Evolutionary conservation across 2,329 filamentous ascomycete genomes (phyloP).

Genomic region (Apiospora rasikravindrae): DNA sequence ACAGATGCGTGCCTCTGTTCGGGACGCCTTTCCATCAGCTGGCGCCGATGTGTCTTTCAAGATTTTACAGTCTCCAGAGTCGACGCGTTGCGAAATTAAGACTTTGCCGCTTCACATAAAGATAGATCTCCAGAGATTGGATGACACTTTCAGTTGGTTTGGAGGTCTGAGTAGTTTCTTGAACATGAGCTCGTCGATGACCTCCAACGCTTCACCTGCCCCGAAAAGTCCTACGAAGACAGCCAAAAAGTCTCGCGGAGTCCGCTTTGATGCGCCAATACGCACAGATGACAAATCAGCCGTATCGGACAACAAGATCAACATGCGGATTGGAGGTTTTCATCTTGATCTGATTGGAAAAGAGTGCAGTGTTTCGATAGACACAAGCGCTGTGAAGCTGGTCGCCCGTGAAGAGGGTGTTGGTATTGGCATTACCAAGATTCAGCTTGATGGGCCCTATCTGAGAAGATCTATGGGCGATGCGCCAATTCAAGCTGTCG

Average conservation of each 20-base stretch:
- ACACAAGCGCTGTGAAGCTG: constrained; percentile 82
- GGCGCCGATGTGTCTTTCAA: constrained; percentile 64
- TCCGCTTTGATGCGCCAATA: constrained; percentile 62
- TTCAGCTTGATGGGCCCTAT: constrained; percentile 76
- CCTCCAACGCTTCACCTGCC: constrained; percentile 67
- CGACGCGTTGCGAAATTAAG: constrained; percentile 65
- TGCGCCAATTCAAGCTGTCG: constrained; percentile 65
- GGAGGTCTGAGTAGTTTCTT: constrained; percentile 91
- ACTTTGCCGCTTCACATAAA: constrained; percentile 79
- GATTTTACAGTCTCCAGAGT: constrained; percentile 50
- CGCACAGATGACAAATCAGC: constrained; percentile 53
- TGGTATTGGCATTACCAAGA: constrained; percentile 74
- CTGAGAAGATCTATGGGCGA: constrained; percentile 56
- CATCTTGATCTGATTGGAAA: constrained; percentile 78
- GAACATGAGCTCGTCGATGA: constrained; percentile 84
- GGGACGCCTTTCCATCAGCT: constrained; percentile 61
- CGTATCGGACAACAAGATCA: constrained; percentile 68
- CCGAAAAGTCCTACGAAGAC: constrained; percentile 43
- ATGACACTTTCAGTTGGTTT: constrained; percentile 87
- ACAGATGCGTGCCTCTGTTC: constrained; percentile 64
- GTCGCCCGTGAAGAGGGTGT: constrained; percentile 76
- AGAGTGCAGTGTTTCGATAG: constrained; percentile 74
- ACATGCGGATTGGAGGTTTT: constrained; percentile 77
- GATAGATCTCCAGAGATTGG: constrained; percentile 79
- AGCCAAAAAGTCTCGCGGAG: constrained; percentile 55